Base-by-base conservation (phyloP, 2,329 filamentous ascomycete species). In the Colletotrichum viniferum region DNA sequence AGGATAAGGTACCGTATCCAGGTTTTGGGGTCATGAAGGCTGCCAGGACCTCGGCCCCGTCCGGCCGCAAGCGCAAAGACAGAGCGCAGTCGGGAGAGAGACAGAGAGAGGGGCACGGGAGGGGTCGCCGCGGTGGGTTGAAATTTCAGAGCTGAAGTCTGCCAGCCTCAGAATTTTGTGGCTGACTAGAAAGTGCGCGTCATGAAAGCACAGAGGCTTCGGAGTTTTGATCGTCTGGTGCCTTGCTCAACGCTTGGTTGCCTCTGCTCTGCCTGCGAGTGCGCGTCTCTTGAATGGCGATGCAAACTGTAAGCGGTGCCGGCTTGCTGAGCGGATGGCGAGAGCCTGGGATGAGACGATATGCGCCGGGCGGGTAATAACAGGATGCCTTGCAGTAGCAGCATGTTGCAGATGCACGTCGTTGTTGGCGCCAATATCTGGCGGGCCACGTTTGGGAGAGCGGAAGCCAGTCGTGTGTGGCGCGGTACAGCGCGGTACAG, bases 41-140 rank as follows among this genome's bases (percentile, higher is more conserved):
- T 64, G 55, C 55, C 56, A 62, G 55, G 68, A 63, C 69, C 43
- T 75, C 63, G 73, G 55, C 68, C 69, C 69, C 38, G 56, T 63
- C 62, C 32, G 63, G 69, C 69, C 56, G 52, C 55, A 63, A 55
- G 32, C 43, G 43, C 43, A 14, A 26, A 34, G 30, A 58, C 66
- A 61, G 24, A 61, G 55, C 34, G 66, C 67, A 9, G 24, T 34
- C 67, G 56, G 36, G 32, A 68, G 58, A 32, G 58, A 32, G 28
- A 61, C 8, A 61, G 32, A 43, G 9, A 24, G 48, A 32, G 21
- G 67, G 52, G 71, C 32, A 56, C 21, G 62, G n/a, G 30, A 52
- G 43, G 43, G 43, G n/a, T 52, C n/a, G 43, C 43, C n/a, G 43
- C 43, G 43, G 43, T 52, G 65, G 32, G 71, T 18, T 55, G 69